phyloP scores from a whole-genome alignment of 2,329 filamentous ascomycete genomes.

The Pezicula carpinea region DNA sequence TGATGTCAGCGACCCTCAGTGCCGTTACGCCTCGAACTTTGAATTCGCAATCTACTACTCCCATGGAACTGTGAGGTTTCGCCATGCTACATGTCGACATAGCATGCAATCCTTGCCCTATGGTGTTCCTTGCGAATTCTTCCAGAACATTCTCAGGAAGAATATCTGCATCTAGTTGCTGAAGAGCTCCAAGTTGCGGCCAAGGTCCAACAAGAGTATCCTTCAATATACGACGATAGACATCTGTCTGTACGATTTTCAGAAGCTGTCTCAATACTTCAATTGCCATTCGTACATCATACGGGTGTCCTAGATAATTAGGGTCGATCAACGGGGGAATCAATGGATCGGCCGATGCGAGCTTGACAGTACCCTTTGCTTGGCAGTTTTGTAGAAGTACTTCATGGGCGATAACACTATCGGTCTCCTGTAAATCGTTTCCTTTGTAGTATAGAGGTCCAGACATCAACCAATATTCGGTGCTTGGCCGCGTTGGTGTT shows the following conservation, averaged over 20 bases:
- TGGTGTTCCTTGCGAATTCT: not conserved
- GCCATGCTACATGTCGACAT: slow-evolving; percentile 1
- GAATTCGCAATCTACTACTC: not conserved
- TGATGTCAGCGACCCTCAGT: not conserved
- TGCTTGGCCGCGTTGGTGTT: not conserved
- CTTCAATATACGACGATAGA: not conserved
- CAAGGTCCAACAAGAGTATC: not conserved
- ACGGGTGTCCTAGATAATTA: slow-evolving; percentile 3
- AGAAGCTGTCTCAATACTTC: not conserved
- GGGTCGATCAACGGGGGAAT: slow-evolving; percentile 4
- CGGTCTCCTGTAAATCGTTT: not conserved
- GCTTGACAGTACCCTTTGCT: slow-evolving; percentile 4
- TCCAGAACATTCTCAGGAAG: not conserved
- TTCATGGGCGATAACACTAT: slow-evolving; percentile 1
- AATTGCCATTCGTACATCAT: not conserved
- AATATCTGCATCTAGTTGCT: not conserved
- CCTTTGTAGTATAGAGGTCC: slow-evolving; percentile 1
- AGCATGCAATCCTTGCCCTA: not conserved
- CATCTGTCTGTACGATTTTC: slow-evolving; percentile 1
- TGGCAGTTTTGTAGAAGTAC: not conserved
- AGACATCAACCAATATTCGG: slow-evolving; percentile 1
- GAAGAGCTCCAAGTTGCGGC: not conserved
- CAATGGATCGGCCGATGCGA: slow-evolving; percentile 2
- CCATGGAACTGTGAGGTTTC: not conserved
- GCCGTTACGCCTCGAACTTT: not conserved